Evolutionary conservation across 768 basidiomycete genomes (phyloP).

Genomic region (Boletus coccyginus): DNA sequence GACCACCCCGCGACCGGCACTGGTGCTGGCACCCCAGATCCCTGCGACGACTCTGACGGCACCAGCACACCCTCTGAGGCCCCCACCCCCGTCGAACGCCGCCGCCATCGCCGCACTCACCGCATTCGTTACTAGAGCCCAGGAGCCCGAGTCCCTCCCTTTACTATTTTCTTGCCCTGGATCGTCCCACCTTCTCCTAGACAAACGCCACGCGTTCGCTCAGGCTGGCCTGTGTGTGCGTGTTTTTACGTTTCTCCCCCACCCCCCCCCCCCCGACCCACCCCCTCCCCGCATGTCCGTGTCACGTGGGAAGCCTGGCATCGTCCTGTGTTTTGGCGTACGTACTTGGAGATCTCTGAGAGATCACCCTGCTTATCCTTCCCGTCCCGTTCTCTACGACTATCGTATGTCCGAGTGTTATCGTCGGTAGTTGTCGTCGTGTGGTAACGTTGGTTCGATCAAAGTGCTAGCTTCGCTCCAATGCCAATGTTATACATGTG

Average conservation of each 20-base stretch:
- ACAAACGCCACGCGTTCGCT: neutral
- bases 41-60: neutral
- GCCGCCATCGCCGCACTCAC: neutral
- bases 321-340: neutral
- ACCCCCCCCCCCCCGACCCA: too few species aligned
- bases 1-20: neutral
- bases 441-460: neutral
- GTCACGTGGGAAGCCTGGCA: neutral
- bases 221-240: neutral
- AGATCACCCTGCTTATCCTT: neutral
- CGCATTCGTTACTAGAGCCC: neutral
- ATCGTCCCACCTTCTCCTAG: neutral
- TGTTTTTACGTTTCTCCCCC: neutral
- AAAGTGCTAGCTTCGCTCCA: neutral
- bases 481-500: too few species aligned
- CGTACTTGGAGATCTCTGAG: neutral
- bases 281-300: neutral
- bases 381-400: neutral
- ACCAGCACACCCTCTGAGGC: neutral
- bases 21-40: neutral
- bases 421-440: neutral
- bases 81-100: neutral
- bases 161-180: too few species aligned
- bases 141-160: too few species aligned
- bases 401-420: neutral